These are phyloP conservation scores for Pycnococcus provasolii DNA, from an alignment of 139 green algal species.

Conservation along the genomic window DNA sequence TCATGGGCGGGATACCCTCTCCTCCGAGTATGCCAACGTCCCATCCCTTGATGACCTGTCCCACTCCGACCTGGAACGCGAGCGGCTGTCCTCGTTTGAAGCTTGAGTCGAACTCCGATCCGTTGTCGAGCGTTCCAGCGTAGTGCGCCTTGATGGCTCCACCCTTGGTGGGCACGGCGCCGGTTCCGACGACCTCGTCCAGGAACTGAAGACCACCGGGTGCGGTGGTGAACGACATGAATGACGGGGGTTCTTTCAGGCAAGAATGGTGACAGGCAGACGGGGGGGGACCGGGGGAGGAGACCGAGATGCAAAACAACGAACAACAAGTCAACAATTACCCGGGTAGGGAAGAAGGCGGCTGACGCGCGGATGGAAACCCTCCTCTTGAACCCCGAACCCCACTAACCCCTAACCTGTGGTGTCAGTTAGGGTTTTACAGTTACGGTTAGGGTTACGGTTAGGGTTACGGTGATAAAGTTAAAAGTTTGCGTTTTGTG, in stretches of 20 bases:
- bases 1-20: slow-evolving; percentile 2
- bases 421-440: no score
- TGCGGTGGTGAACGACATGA: not conserved
- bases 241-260: not conserved
- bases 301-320: no score
- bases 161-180: not conserved
- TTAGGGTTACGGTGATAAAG: no score
- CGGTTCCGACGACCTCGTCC: slow-evolving; percentile 6
- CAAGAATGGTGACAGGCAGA: no score
- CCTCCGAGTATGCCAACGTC: slow-evolving; percentile 19
- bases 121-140: slow-evolving; percentile 68
- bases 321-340: no score
- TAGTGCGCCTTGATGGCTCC: slow-evolving; percentile 66
- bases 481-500: no score
- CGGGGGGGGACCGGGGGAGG: no score
- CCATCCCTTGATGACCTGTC: slow-evolving; percentile 25
- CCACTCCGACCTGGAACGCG: slow-evolving; percentile 35
- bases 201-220: not conserved
- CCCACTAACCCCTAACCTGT: no score
- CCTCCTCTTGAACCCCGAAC: no score
- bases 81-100: slow-evolving; percentile 64
- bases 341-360: no score
- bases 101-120: slow-evolving; percentile 75
- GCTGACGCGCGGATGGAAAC: no score
- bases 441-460: no score